A percentile compares a stretch with the other conserved stretches of the same genome.
phyloP scores from a whole-genome alignment of 2,329 filamentous ascomycete genomes.

The Colletotrichum phormii region DNA sequence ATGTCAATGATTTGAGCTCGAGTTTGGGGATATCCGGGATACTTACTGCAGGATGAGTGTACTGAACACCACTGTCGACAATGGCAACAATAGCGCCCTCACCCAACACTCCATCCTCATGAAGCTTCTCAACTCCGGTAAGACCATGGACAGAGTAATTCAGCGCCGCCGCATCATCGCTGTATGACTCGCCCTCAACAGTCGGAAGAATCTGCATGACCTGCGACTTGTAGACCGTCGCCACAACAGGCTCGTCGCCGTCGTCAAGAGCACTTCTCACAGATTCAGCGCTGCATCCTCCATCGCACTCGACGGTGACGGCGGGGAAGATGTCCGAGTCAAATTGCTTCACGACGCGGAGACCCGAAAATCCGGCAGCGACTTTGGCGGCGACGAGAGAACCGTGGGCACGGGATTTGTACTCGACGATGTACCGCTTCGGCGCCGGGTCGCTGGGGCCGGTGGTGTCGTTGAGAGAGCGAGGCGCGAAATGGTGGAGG shows the following conservation, averaged over 20 bases:
- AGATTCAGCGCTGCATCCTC: constrained; percentile 46
- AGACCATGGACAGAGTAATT: constrained; percentile 47
- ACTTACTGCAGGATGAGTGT: constrained; percentile 50
- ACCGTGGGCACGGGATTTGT: constrained; percentile 15
- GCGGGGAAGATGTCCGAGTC: constrained; percentile 49
- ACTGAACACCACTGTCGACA: constrained; percentile 54
- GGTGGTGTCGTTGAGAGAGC: not conserved
- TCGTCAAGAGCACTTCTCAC: constrained; percentile 46
- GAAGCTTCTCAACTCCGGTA: constrained; percentile 53
- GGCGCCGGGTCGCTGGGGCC: constrained; percentile 4
- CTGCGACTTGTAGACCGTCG: constrained; percentile 26
- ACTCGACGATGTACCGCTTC: constrained; percentile 34
- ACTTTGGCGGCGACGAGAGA: constrained; percentile 3
- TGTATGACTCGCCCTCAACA: constrained; percentile 14
- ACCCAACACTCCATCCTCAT: constrained; percentile 50
- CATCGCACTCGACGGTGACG: constrained; percentile 46
- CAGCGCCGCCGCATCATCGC: constrained; percentile 25
- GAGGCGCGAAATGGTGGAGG: not conserved
- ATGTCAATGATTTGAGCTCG: too few species aligned
- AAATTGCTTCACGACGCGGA: constrained; percentile 31
- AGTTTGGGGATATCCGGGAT: not conserved
- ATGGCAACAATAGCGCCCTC: constrained; percentile 52
- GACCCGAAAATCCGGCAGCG: not conserved
- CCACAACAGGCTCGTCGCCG: constrained; percentile 39
- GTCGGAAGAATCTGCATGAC: constrained; percentile 19